phyloP scores from a whole-genome alignment of 2,329 filamentous ascomycete species.

The Triangularia setosa region DNA sequence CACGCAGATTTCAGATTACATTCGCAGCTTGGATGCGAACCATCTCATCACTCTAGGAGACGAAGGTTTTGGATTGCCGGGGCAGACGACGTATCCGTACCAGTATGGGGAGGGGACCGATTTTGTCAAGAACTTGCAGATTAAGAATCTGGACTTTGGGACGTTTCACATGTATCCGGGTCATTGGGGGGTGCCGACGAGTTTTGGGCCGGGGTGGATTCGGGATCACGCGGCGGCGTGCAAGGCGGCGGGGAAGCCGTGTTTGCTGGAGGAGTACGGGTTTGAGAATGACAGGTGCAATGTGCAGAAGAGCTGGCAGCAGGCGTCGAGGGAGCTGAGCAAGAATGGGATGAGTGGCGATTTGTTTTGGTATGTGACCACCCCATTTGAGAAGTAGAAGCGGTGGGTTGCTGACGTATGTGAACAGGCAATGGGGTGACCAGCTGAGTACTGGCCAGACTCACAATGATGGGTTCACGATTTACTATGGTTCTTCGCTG shows the following conservation, averaged over 20 bases:
- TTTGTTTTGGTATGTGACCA: not conserved
- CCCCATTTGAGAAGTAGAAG: constrained; percentile 27
- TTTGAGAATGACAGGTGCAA: constrained; percentile 24
- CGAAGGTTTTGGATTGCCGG: constrained; percentile 37
- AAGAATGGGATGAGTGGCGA: constrained; percentile 27
- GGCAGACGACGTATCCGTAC: constrained; percentile 26
- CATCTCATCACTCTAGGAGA: constrained; percentile 63
- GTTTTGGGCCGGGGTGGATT: constrained; percentile 37
- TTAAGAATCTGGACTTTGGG: constrained; percentile 43
- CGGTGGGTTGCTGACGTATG: constrained; percentile 31
- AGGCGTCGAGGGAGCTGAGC: constrained; percentile 29
- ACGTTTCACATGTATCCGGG: constrained; percentile 39
- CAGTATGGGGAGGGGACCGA: constrained; percentile 26
- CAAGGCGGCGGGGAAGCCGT: constrained; percentile 37
- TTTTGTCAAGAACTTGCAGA: constrained; percentile 35
- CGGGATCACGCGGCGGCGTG: constrained; percentile 36
- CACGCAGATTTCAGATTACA: constrained; percentile 51
- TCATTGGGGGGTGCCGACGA: constrained; percentile 33
- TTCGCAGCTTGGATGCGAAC: constrained; percentile 56
- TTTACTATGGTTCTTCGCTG: constrained; percentile 40
- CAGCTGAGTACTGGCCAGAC: constrained; percentile 39
- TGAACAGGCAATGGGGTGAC: constrained; percentile 39
- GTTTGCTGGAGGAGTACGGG: constrained; percentile 38
- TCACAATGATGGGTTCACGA: constrained; percentile 42
- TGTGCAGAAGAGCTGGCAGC: constrained; percentile 31